These are phyloP conservation scores for Sphaerostilbella broomeana DNA, from an alignment of 2,329 filamentous ascomycete species.

Conservation along the genomic window DNA sequence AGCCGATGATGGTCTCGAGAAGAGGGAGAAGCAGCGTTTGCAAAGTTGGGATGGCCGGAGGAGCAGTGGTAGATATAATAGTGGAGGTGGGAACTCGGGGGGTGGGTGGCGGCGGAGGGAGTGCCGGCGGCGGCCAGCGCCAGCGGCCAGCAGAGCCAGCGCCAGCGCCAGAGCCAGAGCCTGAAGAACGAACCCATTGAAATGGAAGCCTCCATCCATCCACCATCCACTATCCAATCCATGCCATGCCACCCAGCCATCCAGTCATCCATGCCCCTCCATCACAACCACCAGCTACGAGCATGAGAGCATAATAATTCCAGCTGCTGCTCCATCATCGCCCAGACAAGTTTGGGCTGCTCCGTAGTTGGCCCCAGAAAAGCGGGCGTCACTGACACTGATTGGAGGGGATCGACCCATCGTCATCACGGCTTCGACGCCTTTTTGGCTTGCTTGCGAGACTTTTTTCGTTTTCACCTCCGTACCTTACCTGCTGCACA, in stretches of 20 bases:
- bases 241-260: constrained; percentile 4
- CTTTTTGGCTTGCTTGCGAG: constrained; percentile 3
- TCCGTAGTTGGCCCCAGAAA: constrained; percentile 21
- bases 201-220: constrained; percentile 2
- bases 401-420: constrained; percentile 22
- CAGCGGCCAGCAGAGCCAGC: no score
- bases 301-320: no score
- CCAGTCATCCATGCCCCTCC: background rate
- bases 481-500: no score
- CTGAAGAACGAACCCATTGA: background rate
- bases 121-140: no score
- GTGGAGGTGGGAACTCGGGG: constrained; percentile 10
- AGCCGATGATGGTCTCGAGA: background rate
- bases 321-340: no score
- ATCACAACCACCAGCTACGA: background rate
- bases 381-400: constrained; percentile 20
- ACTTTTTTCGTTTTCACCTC: constrained; percentile 6
- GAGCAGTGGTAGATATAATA: constrained; percentile 13
- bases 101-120: constrained; percentile 7
- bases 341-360: constrained; percentile 12
- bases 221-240: no score
- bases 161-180: no score
- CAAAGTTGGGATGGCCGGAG: constrained; percentile 9
- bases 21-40: constrained; percentile 5
- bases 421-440: constrained; percentile 20